Evolutionary conservation across 2,329 filamentous ascomycete genomes (phyloP).

Genomic region (Aspergillus ruber): DNA sequence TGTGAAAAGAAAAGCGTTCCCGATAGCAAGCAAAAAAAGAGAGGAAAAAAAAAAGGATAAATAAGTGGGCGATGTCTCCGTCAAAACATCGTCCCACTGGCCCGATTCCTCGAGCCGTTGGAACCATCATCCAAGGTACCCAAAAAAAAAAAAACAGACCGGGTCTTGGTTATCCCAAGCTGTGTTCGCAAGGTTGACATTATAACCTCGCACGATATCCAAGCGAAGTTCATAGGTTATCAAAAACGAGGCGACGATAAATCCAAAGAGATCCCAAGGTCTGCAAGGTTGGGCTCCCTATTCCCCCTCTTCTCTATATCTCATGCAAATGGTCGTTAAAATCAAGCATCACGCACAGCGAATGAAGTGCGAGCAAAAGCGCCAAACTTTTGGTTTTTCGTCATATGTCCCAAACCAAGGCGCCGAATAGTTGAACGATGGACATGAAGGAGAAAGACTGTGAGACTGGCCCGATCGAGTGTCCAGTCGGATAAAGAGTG

Average conservation of each 20-base stretch:
- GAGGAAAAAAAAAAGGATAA: no score
- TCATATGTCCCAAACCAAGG: slow-evolving; percentile 24
- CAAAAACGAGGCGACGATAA: slow-evolving; percentile 1
- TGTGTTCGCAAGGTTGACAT: not conserved
- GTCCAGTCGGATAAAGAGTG: slow-evolving; percentile 27
- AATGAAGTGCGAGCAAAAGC: slow-evolving; percentile 31
- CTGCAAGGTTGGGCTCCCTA: slow-evolving; percentile 2
- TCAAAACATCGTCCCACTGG: slow-evolving; percentile 1
- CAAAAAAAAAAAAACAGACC: not conserved
- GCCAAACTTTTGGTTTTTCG: slow-evolving; percentile 21
- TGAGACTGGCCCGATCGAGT: slow-evolving; percentile 26
- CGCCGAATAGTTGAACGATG: slow-evolving; percentile 32
- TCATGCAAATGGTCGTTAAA: slow-evolving; percentile 27
- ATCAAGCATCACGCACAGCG: slow-evolving; percentile 31
- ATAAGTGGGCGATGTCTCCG: slow-evolving; percentile 1
- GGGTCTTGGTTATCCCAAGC: not conserved
- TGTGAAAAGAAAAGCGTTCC: not conserved
- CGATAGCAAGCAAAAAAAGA: slow-evolving; percentile 3
- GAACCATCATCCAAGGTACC: not conserved
- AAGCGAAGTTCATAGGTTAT: not conserved
- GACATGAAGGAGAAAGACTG: slow-evolving; percentile 32
- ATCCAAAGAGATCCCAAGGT: slow-evolving; percentile 5
- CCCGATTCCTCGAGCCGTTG: no score
- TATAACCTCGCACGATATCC: not conserved
- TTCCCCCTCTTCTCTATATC: slow-evolving; percentile 23